These are phyloP conservation scores for Harringtonia aguacate DNA, from an alignment of 2,329 filamentous ascomycete genomes.

Conservation along the genomic window DNA sequence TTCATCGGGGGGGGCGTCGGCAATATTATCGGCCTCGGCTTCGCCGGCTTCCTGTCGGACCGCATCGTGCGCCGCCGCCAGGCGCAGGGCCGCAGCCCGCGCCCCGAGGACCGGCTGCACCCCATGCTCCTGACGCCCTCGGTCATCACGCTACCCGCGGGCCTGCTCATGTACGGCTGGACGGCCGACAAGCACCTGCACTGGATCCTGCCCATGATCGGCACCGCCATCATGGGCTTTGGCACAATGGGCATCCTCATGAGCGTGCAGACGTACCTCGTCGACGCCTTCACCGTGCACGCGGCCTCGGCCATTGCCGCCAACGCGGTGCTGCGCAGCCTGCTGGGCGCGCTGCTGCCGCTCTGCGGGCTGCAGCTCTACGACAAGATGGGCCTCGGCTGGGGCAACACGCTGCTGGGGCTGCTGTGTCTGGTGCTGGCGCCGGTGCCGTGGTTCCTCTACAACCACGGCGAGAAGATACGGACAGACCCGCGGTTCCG, in stretches of 20 bases:
- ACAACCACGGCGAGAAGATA: too few species aligned
- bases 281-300: constrained; percentile 42
- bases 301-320: constrained; percentile 46
- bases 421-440: neutral
- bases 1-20: constrained; percentile 39
- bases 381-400: constrained; percentile 17
- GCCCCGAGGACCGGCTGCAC: constrained; percentile 18
- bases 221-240: constrained; percentile 17
- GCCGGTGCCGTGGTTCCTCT: too few species aligned
- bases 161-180: constrained; percentile 38
- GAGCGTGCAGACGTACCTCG: constrained; percentile 38
- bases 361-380: constrained; percentile 29
- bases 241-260: constrained; percentile 26
- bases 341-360: constrained; percentile 42
- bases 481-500: too few species aligned
- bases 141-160: constrained; percentile 39
- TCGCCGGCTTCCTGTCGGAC: constrained; percentile 27
- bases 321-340: constrained; percentile 44
- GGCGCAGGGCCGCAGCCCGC: constrained; percentile 10
- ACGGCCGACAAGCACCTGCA: constrained; percentile 19
- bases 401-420: constrained; percentile 22
- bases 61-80: constrained; percentile 37
- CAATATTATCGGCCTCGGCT: constrained; percentile 26
- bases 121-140: constrained; percentile 32
- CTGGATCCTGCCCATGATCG: constrained; percentile 22